Percentiles rank a stretch among this genome's conserved stretches.
phyloP scores from a whole-genome alignment of 225 moss, liverwort and hornwort genomes.

The Climacium dendroides region DNA sequence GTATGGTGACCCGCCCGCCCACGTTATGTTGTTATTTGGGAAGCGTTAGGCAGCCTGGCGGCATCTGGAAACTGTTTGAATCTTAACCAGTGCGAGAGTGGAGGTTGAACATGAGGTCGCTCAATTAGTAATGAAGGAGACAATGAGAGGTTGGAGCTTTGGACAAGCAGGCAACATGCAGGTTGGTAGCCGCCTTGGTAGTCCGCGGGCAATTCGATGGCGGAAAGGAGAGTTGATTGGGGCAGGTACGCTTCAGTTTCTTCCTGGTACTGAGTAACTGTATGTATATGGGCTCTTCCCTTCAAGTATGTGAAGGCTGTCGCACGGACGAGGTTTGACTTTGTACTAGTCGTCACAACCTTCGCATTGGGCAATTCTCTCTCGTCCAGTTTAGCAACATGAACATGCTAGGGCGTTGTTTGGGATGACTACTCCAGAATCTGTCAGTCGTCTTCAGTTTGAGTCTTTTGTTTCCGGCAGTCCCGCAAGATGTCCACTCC shows the following conservation, averaged over 20 bases:
- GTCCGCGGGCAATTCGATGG: constrained; percentile 90
- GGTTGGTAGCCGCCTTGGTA: constrained; percentile 32
- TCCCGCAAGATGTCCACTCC: not conserved
- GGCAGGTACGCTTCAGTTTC: constrained; percentile 15
- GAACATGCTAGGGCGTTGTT: not conserved
- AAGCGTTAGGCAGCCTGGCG: not conserved
- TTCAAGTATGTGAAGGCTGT: not conserved
- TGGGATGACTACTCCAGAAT: not conserved
- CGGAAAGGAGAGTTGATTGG: constrained; percentile 97
- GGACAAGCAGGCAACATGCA: constrained; percentile 25
- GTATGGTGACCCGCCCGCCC: not conserved
- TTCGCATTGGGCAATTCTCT: not conserved
- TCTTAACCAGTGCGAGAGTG: not conserved
- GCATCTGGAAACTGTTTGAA: not conserved
- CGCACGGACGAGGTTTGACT: not conserved
- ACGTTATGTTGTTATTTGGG: not conserved
- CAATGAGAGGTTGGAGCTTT: not conserved
- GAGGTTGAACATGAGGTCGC: not conserved
- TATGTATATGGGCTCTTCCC: not conserved
- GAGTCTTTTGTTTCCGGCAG: not conserved
- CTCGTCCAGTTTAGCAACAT: not conserved
- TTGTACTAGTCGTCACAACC: not conserved
- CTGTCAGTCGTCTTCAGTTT: not conserved
- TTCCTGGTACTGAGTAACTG: not conserved
- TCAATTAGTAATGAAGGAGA: not conserved